Base-by-base conservation (phyloP, 805 yeast species). In the Lachancea quebecensis region DNA sequence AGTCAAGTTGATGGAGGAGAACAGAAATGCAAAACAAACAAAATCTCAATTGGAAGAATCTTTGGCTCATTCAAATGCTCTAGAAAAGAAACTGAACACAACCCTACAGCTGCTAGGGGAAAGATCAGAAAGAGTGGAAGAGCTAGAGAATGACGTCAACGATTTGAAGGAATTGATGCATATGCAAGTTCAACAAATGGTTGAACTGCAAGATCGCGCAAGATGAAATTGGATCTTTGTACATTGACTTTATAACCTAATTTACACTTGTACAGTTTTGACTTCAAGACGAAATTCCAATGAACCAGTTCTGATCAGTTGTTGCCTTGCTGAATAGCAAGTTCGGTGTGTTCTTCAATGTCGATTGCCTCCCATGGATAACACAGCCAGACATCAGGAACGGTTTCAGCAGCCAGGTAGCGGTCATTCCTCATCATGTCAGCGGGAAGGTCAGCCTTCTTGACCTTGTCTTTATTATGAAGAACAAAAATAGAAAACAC, bases 291-390 rank as follows among this genome's bases (percentile, higher is more conserved):
- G 8, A 30, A 12, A 8, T 14, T 30, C 8, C 8, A 8, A 30
- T 30, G 8, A 30, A 9, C 33, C 33, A 46, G 59, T 12, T 48
- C 63, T 16, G 8, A 11, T 51, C 50, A 78, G 55, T 71, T 71
- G 61, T 82, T 77, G 30, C 89, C 90, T 67, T 85, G 95, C 42
- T 67, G 70, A 43, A 69, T 67, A 27, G 95, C 91, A 32, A 60
- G 58, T 52, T 70, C 70, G 18, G 93, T 82, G 62, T 86, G 95
- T 50, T 71, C 72, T 57, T 85, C 95, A 54, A 86, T 87, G 64
- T 86, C 93, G 25, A 65, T 67, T 15, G 93, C 83, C 61, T 87
- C 95, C 95, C 95, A 86, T 35, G 95, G 95, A 65, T 87, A 86
- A 35, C 91, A 89, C 55, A 86, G 79, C 95, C 95, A 86, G 57